phyloP scores from a whole-genome alignment of 768 basidiomycete genomes.

The Rhodotorula diobovata region DNA sequence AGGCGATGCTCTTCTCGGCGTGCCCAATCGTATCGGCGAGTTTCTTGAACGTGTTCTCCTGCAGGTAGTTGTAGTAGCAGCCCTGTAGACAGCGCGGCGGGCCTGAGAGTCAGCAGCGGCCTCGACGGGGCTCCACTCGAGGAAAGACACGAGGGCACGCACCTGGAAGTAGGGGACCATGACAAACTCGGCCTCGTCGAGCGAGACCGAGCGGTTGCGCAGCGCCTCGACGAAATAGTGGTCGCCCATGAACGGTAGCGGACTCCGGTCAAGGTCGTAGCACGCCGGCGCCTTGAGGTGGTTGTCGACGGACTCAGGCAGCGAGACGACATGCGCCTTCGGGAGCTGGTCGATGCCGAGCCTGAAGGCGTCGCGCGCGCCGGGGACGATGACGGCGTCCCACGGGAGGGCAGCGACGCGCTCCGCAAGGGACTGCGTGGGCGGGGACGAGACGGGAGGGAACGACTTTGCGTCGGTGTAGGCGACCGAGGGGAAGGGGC shows the following conservation, averaged over 20 bases:
- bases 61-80: conserved; percentile 41
- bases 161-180: conserved; percentile 41
- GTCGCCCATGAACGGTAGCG: conserved; percentile 39
- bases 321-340: conserved; percentile 28
- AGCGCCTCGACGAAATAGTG: conserved; percentile 41
- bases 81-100: conserved; percentile 20
- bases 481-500: conserved; percentile 28
- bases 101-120: background rate
- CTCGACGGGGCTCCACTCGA: too few species aligned
- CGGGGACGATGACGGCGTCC: conserved; percentile 39
- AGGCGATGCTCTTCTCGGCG: conserved; percentile 34
- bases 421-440: conserved; percentile 16
- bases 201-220: conserved; percentile 14
- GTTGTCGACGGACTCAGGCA: conserved; percentile 39
- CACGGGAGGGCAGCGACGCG: conserved; percentile 35
- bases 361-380: conserved; percentile 31
- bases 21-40: conserved; percentile 38
- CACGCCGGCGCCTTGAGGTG: conserved; percentile 35
- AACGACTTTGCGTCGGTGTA: conserved; percentile 19
- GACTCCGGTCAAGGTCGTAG: conserved; percentile 37
- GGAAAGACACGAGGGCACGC: background rate
- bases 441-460: background rate
- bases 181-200: conserved; percentile 40
- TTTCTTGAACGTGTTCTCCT: conserved; percentile 43
- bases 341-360: conserved; percentile 29